Conservation (phyloP, 108 stramenopile species). For the Fragilariopsis cylindrus region DNA sequence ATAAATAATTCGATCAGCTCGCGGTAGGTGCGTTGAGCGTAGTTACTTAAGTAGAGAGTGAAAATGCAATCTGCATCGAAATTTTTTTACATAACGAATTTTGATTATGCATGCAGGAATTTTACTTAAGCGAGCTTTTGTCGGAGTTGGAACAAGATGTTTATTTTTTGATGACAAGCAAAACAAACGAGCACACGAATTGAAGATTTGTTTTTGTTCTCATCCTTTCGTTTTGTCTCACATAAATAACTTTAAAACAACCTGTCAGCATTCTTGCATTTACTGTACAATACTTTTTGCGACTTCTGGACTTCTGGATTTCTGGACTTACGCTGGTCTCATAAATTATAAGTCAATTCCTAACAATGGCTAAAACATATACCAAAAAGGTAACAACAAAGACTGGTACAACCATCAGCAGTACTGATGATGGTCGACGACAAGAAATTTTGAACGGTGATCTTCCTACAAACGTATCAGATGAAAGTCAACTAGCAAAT, state of each 20-base stretch:
- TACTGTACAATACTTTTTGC: not conserved
- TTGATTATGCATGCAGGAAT: too few relatives aligned
- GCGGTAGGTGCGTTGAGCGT: too few relatives aligned
- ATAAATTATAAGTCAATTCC: not conserved
- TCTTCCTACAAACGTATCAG: conserved; percentile 25
- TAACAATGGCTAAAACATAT: not conserved
- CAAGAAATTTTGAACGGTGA: conserved; percentile 20
- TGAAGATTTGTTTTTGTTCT: too few relatives aligned
- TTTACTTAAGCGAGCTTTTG: too few relatives aligned
- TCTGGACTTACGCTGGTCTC: not conserved
- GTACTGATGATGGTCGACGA: not conserved
- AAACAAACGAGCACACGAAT: too few relatives aligned
- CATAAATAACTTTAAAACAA: not conserved
- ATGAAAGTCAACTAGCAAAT: conserved; percentile 19
- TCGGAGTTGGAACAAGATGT: too few relatives aligned
- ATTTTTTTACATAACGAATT: too few relatives aligned
- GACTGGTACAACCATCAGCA: not conserved
- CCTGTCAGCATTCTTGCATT: not conserved
- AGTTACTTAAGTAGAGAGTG: too few relatives aligned
- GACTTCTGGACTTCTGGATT: not conserved
- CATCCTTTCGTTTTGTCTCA: too few relatives aligned
- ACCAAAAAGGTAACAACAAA: not conserved
- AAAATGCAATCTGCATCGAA: too few relatives aligned
- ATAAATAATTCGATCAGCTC: too few relatives aligned
- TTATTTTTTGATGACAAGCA: too few relatives aligned